Percentiles rank a stretch among this genome's conserved stretches.
Conservation (phyloP, 2,329 filamentous ascomycete species). For the Aspergillus puulaauensis region DNA sequence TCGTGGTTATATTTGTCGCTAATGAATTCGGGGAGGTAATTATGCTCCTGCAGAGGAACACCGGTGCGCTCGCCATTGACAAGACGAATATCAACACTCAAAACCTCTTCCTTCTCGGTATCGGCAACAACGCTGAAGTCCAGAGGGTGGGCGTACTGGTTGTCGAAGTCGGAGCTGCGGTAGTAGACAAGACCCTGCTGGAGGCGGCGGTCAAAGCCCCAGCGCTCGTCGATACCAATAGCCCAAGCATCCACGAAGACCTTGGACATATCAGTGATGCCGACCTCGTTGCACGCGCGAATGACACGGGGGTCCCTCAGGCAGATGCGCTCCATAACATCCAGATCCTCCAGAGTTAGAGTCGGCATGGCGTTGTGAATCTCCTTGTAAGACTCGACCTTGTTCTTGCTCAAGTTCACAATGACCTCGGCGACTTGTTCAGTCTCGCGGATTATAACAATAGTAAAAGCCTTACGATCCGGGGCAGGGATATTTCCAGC, state of each 20-base stretch:
- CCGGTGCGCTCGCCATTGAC: conserved; percentile 36
- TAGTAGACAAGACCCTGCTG: conserved; percentile 98
- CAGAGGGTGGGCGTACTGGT: conserved; percentile 88
- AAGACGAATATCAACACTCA: conserved; percentile 80
- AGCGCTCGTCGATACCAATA: conserved; percentile 89
- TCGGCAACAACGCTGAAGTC: conserved; percentile 95
- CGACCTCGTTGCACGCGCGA: too few species aligned
- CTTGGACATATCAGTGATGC: too few species aligned
- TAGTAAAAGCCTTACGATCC: too few species aligned
- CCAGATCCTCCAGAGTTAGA: too few species aligned
- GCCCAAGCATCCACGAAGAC: conserved; percentile 65
- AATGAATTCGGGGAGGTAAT: conserved; percentile 75
- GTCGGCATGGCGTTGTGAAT: too few species aligned
- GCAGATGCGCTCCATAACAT: too few species aligned
- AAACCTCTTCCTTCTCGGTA: conserved; percentile 71
- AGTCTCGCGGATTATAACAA: too few species aligned
- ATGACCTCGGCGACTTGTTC: too few species aligned
- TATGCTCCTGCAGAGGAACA: conserved; percentile 46
- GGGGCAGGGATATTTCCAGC: too few species aligned
- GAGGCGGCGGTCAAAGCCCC: conserved; percentile 72
- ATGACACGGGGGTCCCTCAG: too few species aligned
- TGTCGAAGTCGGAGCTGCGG: conserved; percentile 71
- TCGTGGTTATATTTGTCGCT: conserved; percentile 72
- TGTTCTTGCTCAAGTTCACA: too few species aligned
- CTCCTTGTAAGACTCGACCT: too few species aligned